Evolutionary conservation across 2,329 filamentous ascomycete genomes (phyloP).

Genomic region (Dothideomycetidae sp.): DNA sequence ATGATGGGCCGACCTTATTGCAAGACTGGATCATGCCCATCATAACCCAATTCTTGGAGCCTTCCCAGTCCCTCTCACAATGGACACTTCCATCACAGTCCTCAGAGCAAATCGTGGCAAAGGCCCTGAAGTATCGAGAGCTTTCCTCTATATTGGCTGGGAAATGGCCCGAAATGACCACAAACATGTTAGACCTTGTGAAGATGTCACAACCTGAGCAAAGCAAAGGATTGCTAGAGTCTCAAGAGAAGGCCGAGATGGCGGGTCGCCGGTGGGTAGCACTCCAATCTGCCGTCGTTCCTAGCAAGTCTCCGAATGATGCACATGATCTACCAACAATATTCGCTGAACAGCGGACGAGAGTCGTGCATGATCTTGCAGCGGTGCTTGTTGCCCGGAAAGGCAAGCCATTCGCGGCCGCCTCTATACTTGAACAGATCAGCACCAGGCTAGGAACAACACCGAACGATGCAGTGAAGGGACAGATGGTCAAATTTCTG

Average conservation of each 20-base stretch:
- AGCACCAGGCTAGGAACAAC: conserved; percentile 32
- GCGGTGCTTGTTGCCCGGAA: conserved; percentile 38
- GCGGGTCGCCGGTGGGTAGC: conserved; percentile 51
- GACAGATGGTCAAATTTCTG: conserved; percentile 33
- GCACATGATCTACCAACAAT: conserved; percentile 13
- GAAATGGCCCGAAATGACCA: conserved; percentile 50
- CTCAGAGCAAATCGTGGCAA: conserved; percentile 29
- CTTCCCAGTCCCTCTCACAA: conserved; percentile 29
- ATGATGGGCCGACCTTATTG: conserved; percentile 34
- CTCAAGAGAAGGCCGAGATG: conserved; percentile 53
- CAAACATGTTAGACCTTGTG: conserved; percentile 50
- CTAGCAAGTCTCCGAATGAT: conserved; percentile 14
- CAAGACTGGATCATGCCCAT: conserved; percentile 37
- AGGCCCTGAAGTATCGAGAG: conserved; percentile 9
- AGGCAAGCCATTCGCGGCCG: conserved; percentile 54
- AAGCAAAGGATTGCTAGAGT: conserved; percentile 59
- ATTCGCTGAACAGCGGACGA: conserved; percentile 25
- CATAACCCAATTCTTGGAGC: conserved; percentile 38
- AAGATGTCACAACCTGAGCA: conserved; percentile 67
- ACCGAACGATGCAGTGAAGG: conserved; percentile 29
- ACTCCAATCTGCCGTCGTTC: conserved; percentile 32
- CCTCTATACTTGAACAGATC: conserved; percentile 41
- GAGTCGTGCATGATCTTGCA: conserved; percentile 36
- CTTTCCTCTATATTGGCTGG: conserved; percentile 29
- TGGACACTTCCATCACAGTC: conserved; percentile 39